Conservation (phyloP, 768 basidiomycete species). For the Suillus cothurnatus region DNA sequence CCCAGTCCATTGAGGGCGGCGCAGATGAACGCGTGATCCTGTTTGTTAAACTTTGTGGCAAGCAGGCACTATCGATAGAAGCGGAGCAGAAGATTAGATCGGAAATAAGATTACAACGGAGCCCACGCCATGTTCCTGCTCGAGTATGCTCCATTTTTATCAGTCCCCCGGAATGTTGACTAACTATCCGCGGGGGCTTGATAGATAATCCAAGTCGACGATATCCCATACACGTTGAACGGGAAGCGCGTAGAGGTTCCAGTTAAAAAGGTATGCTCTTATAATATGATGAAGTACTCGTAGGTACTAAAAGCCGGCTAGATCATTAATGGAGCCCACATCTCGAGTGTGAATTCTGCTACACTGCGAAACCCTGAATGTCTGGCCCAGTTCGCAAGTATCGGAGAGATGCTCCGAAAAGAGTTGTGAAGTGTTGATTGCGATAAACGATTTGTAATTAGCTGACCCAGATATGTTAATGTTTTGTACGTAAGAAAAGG, state of each 20-base stretch:
- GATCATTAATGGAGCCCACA: conserved; percentile 80
- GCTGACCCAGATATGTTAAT: neutral
- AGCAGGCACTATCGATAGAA: conserved; percentile 48
- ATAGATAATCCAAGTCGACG: conserved; percentile 68
- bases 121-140: conserved; percentile 77
- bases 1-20: conserved; percentile 64
- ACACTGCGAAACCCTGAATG: conserved; percentile 77
- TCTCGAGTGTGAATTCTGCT: conserved; percentile 67
- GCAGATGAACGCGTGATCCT: conserved; percentile 76
- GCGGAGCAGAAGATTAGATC: conserved; percentile 59
- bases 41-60: conserved; percentile 66
- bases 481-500: neutral
- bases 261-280: conserved; percentile 58
- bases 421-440: conserved; percentile 32
- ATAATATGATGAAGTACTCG: conserved; percentile 13
- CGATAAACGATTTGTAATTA: too few species aligned
- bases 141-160: conserved; percentile 44
- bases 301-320: conserved; percentile 29
- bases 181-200: conserved; percentile 15
- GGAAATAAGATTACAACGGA: conserved; percentile 63
- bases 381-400: conserved; percentile 58
- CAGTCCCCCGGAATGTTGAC: conserved; percentile 23
- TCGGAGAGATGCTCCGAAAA: conserved; percentile 51
- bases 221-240: conserved; percentile 81
- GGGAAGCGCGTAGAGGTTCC: conserved; percentile 81